Evolutionary conservation across 495 filamentous ascomycete genomes (phyloP).

Genomic region (Penicillium lividum): DNA sequence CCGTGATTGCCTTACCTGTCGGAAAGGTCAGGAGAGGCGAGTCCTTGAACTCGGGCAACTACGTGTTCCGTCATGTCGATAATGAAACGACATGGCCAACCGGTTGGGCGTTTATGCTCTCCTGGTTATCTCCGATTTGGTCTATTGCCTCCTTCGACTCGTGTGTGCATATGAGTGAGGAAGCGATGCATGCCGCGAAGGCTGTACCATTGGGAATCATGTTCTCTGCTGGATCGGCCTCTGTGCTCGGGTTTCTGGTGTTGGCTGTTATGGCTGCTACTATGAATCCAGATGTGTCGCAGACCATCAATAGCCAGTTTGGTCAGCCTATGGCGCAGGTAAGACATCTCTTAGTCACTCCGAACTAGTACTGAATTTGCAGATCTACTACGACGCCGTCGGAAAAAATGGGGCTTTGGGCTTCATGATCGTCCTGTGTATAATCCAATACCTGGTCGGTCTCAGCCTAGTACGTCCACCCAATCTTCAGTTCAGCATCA

Average conservation of each 20-base stretch:
- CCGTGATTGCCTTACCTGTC: slow-evolving; percentile 66
- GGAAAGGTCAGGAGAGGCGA: slow-evolving; percentile 42
- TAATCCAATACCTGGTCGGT: slow-evolving; percentile 46
- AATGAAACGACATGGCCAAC: slow-evolving; percentile 63
- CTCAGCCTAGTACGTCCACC: slow-evolving; percentile 34
- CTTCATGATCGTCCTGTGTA: slow-evolving; percentile 44
- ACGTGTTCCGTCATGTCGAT: slow-evolving; percentile 41
- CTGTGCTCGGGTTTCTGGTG: slow-evolving; percentile 56
- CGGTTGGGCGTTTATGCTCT: slow-evolving; percentile 64
- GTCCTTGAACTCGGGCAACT: slow-evolving; percentile 37
- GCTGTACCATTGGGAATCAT: slow-evolving; percentile 64
- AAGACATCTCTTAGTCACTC: neutral
- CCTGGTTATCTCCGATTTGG: slow-evolving; percentile 68
- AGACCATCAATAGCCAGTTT: slow-evolving; percentile 30
- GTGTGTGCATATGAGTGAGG: slow-evolving; percentile 63
- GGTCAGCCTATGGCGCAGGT: slow-evolving; percentile 52
- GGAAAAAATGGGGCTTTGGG: slow-evolving; percentile 44
- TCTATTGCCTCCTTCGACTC: slow-evolving; percentile 58
- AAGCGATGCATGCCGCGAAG: slow-evolving; percentile 60
- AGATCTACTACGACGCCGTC: slow-evolving; percentile 47
- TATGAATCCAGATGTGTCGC: slow-evolving; percentile 38
- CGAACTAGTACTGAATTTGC: neutral
- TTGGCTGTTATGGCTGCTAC: slow-evolving; percentile 45
- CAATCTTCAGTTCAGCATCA: neutral
- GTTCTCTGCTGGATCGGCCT: slow-evolving; percentile 35